phyloP scores from a whole-genome alignment of 1,139 yeast genomes.

The Scheffersomyces quercinus region DNA sequence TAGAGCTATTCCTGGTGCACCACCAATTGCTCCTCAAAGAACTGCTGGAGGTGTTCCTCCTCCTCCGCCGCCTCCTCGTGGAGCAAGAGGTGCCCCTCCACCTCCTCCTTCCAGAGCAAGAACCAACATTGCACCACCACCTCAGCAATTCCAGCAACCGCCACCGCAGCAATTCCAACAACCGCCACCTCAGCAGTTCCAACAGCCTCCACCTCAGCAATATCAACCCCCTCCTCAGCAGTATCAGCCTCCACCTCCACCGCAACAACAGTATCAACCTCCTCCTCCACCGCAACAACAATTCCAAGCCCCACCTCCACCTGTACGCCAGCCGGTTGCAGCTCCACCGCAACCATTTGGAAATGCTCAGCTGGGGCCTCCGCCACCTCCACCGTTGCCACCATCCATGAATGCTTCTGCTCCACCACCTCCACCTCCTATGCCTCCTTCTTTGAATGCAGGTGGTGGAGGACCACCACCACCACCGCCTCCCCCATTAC shows the following conservation, averaged over 20 bases:
- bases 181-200: conserved; percentile 11
- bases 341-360: conserved; percentile 19
- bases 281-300: conserved; percentile 13
- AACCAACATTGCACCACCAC: conserved; percentile 11
- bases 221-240: conserved; percentile 15
- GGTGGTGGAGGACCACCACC: conserved; percentile 25
- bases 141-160: conserved; percentile 33
- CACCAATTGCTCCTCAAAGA: conserved; percentile 12
- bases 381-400: conserved; percentile 40
- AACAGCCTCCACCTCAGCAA: conserved; percentile 17
- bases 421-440: conserved; percentile 29
- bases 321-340: conserved; percentile 7
- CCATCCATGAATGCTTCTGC: conserved; percentile 19
- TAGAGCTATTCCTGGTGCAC: conserved; percentile 20
- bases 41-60: conserved; percentile 17
- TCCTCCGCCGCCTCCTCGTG: conserved; percentile 27
- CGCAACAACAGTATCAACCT: conserved; percentile 2
- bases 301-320: conserved; percentile 15
- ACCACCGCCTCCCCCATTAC: conserved; percentile 32
- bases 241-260: conserved; percentile 13
- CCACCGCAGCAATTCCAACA: conserved; percentile 3
- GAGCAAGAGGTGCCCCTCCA: conserved; percentile 22
- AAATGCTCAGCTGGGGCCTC: conserved; percentile 15
- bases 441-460: conserved; percentile 7
- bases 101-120: conserved; percentile 27